Conservation (phyloP, 2,329 filamentous ascomycete genomes). For the Colletotrichum tabaci region DNA sequence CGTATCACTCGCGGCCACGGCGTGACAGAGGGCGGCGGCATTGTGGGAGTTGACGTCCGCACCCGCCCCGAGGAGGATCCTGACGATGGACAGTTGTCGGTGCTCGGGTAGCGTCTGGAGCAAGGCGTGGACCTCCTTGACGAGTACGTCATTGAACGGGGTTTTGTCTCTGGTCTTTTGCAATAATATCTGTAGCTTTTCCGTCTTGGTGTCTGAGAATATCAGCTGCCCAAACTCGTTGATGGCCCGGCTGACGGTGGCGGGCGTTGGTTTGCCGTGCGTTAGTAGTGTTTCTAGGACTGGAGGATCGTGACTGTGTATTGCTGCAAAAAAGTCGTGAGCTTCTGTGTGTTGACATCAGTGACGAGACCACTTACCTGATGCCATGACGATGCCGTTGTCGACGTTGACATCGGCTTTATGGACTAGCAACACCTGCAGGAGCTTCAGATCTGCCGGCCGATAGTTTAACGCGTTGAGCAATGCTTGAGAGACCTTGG, state of each 20-base stretch:
- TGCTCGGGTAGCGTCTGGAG: slow-evolving; percentile 55
- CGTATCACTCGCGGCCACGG: slow-evolving; percentile 62
- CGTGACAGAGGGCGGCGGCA: slow-evolving; percentile 65
- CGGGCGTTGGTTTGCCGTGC: slow-evolving; percentile 60
- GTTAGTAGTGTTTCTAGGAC: slow-evolving; percentile 64
- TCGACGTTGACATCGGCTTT: slow-evolving; percentile 68
- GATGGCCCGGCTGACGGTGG: slow-evolving; percentile 61
- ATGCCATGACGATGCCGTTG: slow-evolving; percentile 59
- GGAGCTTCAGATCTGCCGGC: slow-evolving; percentile 65
- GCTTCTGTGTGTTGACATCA: too few species aligned
- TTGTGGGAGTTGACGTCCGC: slow-evolving; percentile 70
- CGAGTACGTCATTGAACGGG: slow-evolving; percentile 61
- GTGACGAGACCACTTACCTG: slow-evolving; percentile 47
- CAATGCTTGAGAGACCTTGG: slow-evolving; percentile 61
- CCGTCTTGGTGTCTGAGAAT: slow-evolving; percentile 61
- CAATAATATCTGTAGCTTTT: slow-evolving; percentile 66
- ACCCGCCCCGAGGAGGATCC: slow-evolving; percentile 63
- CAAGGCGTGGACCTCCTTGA: slow-evolving; percentile 65
- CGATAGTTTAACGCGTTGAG: slow-evolving; percentile 58
- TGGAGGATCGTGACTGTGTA: slow-evolving; percentile 60
- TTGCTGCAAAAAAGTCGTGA: slow-evolving; percentile 51
- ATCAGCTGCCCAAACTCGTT: slow-evolving; percentile 59
- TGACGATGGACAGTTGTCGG: slow-evolving; percentile 60
- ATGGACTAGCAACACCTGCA: slow-evolving; percentile 64
- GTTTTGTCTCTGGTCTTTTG: slow-evolving; percentile 59